Base-by-base conservation (phyloP, 129 eudicot genomes). In the Ambrosia trifida region DNA sequence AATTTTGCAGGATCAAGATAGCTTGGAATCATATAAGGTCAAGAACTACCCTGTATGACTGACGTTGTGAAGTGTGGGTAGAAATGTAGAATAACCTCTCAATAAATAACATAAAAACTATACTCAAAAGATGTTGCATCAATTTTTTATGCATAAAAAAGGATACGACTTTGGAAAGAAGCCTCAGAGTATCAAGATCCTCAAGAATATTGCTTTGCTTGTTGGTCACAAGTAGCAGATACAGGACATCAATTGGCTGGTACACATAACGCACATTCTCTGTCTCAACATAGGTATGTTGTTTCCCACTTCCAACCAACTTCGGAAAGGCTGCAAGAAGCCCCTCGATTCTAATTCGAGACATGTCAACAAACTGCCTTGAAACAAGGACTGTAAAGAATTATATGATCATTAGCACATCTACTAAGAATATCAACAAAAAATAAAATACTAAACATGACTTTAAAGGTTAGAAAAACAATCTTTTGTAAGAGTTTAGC, bases 301-400 rank as follows among this genome's bases (percentile, higher is more conserved):
- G 97, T 70, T 94, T 94, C 79, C 95, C 98, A 33, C 87, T 89
- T 78, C 96, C 98, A 30, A 94, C 83, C 84, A 94, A 76, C 83
- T 89, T 94, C 32, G 96, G 96, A 30, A 94, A 94, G 59, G 98
- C 98, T 70, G 96, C 97, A 82, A 94, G 98, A 76, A 89, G 96
- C 66, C 98, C 96, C 76, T 94, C 96, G 58, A 94, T 87, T 82
- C 98, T 81, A 53, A 87, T 87, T 52, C 98, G 92, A 80, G 98
- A 84, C 98, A 94, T 94, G 70, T 89, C 96, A 62, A 87, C 89
- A 75, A 85, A 94, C 75, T 89, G 98, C 87, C 98, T 89, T 38
- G 96, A 89, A 45, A 89, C 93, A 80, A 93, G 91, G 4, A 91
- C 98, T 94, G 95, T 43, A 60, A 69, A 82, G 79, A 68, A 81